phyloP scores from a whole-genome alignment of 2,329 filamentous ascomycete species.

The Aspergillus sp. region DNA sequence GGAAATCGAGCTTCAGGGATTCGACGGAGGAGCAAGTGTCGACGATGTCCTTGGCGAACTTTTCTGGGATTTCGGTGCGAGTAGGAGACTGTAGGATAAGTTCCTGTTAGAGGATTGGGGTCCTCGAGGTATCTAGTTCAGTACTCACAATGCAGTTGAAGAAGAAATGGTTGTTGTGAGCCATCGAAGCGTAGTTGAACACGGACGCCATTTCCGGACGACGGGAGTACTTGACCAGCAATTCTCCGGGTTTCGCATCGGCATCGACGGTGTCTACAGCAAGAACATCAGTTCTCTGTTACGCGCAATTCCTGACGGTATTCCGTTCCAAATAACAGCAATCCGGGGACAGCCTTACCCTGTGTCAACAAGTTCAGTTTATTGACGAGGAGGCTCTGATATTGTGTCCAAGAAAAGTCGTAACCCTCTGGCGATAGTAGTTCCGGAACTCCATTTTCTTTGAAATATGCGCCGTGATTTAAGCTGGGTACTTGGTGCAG shows the following conservation, averaged over 20 bases:
- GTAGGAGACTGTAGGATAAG: conserved; percentile 37
- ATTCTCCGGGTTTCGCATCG: conserved; percentile 61
- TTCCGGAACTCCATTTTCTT: conserved; percentile 61
- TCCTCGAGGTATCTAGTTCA: neutral
- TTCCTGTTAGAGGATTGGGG: neutral
- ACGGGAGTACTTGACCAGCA: conserved; percentile 74
- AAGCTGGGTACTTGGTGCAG: conserved; percentile 52
- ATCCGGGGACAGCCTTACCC: conserved; percentile 55
- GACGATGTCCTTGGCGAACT: conserved; percentile 61
- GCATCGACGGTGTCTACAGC: conserved; percentile 63
- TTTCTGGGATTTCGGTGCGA: conserved; percentile 53
- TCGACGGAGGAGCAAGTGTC: conserved; percentile 78
- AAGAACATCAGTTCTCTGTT: neutral
- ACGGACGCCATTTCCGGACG: conserved; percentile 72
- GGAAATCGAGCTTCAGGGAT: conserved; percentile 75
- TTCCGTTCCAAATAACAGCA: neutral
- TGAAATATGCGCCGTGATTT: conserved; percentile 46
- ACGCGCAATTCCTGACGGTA: neutral
- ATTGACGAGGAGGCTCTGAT: conserved; percentile 71
- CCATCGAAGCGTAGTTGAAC: conserved; percentile 98
- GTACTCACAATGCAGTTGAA: conserved; percentile 47
- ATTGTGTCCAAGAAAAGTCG: conserved; percentile 76
- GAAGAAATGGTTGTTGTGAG: conserved; percentile 76
- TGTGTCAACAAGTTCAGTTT: conserved; percentile 73
- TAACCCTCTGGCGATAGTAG: conserved; percentile 71